Base-by-base conservation (phyloP, 2,329 filamentous ascomycete genomes). In the Fonsecaea erecta region DNA sequence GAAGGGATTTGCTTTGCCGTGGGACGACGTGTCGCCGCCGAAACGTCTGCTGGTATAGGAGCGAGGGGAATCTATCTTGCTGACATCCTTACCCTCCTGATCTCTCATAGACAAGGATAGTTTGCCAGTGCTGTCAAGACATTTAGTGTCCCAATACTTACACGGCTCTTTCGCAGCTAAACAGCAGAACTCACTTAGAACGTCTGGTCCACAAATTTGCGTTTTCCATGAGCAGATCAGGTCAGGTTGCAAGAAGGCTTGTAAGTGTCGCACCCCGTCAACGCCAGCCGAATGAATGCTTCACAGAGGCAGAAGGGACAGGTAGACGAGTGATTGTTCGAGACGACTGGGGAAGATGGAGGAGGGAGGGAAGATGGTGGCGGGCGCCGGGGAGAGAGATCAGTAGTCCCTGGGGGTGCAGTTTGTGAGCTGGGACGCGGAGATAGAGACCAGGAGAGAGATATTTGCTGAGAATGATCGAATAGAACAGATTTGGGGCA, bases 61-160 rank as follows among this genome's bases (percentile, higher is more conserved):
- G 81, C 90, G 88, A 77, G 84, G 79, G 78, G 83, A 81, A 75
- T 83, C 82, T 77, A 82, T 80, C 81, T 82, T 83, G 77, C 76
- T 81, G 77, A 77, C 83, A 69, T 84, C 82, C 78, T 84, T 84
- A 73, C 76, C 78, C 73, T 84, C 81, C 69, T 81, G 73, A 75
- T 86, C 86, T 75, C 87, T 82, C 77, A 91, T 96, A 73, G 92
- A 89, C 70, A 98, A 85, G 72, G 93, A 96, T 80, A 97, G 90
- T 84, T 96, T 98, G 85, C 87, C 91, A 80, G 87, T 86, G 84
- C 90, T 95, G 75, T 24, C 57, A 62, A 62, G 63, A 52, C 34
- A 37, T 64, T 70, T 58, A 74, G 70, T 73, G 75, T 75, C 68
- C 56, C 2, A 21, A 9, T 24, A 12, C 11, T 11, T 24, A 9